Evolutionary conservation across 2,329 filamentous ascomycete species (phyloP).

Genomic region (Cryphonectria parasitica): DNA sequence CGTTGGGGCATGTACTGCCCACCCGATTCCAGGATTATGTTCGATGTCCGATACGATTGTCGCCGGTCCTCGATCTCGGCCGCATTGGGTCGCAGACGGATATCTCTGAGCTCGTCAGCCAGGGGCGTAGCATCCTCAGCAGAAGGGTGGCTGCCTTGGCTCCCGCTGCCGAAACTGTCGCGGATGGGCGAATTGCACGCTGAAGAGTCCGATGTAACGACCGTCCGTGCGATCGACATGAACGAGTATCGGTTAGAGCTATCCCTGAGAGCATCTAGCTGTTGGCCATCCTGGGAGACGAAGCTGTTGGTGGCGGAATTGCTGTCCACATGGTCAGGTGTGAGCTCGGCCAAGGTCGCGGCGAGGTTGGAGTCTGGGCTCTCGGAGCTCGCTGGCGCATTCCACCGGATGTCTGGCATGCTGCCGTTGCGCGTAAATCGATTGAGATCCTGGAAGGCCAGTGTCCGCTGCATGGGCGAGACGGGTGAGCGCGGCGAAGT

Average conservation of each 20-base stretch:
- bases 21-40: constrained; percentile 48
- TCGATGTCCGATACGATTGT: constrained; percentile 54
- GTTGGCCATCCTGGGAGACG: constrained; percentile 61
- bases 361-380: constrained; percentile 37
- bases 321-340: constrained; percentile 54
- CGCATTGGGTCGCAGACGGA: constrained; percentile 55
- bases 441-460: constrained; percentile 53
- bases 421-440: constrained; percentile 47
- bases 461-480: constrained; percentile 47
- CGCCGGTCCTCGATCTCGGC: constrained; percentile 55
- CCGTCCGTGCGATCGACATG: constrained; percentile 63
- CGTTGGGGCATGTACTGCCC: constrained; percentile 25
- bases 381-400: constrained; percentile 28
- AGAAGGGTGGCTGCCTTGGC: constrained; percentile 32
- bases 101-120: constrained; percentile 36
- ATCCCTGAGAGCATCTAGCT: constrained; percentile 61
- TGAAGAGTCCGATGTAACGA: constrained; percentile 64
- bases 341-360: constrained; percentile 35
- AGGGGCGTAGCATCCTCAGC: constrained; percentile 37
- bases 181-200: constrained; percentile 60
- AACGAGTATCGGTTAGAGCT: constrained; percentile 61
- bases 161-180: constrained; percentile 52
- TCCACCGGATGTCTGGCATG: constrained; percentile 43
- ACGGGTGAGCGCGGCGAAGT: constrained; percentile 3
- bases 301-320: constrained; percentile 61